Evolutionary conservation across 176 grass and related monocot species (phyloP), one percentile per base, ranked within the genome.

Genomic region (Paspalum notatum): DNA sequence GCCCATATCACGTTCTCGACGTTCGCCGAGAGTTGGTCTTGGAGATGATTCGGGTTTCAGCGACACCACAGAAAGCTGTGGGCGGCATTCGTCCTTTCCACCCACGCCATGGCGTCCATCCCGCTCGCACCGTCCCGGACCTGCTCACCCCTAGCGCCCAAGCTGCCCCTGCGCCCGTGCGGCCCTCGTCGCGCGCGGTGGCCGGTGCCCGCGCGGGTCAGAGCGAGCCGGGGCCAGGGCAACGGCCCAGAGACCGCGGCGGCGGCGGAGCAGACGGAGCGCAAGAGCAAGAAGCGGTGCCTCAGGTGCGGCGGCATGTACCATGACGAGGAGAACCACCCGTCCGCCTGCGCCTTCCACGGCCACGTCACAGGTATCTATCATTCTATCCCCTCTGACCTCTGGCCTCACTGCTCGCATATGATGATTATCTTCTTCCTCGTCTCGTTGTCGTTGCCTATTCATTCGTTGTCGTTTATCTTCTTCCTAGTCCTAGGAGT

Each of bases 291-390:
- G 74, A 84, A n/a, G n/a, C n/a, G 80, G 21, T 94, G 94, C 82
- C 87, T 92, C 24, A 73, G 91, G 71, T 97, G 94, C 64, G 85
- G 89, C 7, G 70, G 15, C 16, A 58, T 85, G 71, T 97, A 92
- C 85, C 57, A 44, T 46, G 89, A 92, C 74, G 66, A 68, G 21
- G 85, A 90, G 25, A 97, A 94, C 89, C 86, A 88, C 13, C 68
- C 87, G 48, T 59, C 63, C 14, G 82, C 87, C 57, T 92, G 87
- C 67, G 85, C 80, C 72, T 97, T 94, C 85, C 91, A 94, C 71
- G 94, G 91, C 76, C 91, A 97, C 91, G 80, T 82, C 53, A 94
- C 76, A 65, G 89, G 94, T 88, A 37, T 4, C 0, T 71, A 6
- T 18, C 39, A 9, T 58, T 8, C 18, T 56, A 1, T 56, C 8